A percentile compares a stretch with the other conserved stretches of the same genome.
Evolutionary conservation across 805 yeast species (phyloP).

Genomic region (Kazachstania taianensis): DNA sequence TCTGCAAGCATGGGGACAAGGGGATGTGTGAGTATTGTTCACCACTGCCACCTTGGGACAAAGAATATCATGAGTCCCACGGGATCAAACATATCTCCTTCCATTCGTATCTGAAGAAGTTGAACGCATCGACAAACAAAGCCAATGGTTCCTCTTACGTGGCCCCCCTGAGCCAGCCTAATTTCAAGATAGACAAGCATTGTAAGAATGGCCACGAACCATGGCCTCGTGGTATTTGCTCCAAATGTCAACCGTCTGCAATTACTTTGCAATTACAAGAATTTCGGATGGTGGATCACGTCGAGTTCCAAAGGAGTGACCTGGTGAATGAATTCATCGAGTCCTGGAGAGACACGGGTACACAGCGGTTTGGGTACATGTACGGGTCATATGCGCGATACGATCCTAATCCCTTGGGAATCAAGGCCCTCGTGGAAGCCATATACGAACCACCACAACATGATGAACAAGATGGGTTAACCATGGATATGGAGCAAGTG

Average conservation of each 20-base stretch:
- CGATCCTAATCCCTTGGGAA: conserved; percentile 73
- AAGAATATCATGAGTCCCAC: conserved; percentile 58
- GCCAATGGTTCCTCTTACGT: conserved; percentile 57
- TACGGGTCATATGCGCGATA: conserved; percentile 74
- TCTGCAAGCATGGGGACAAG: conserved; percentile 81
- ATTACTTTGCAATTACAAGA: conserved; percentile 83
- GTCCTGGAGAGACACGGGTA: conserved; percentile 81
- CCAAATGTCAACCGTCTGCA: conserved; percentile 94
- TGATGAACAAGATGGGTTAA: conserved; percentile 78
- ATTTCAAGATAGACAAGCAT: conserved; percentile 47
- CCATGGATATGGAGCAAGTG: conserved; percentile 41
- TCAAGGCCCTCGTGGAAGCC: conserved; percentile 88
- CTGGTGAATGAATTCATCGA: conserved; percentile 79
- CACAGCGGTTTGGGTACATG: conserved; percentile 77
- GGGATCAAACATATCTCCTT: conserved; percentile 82
- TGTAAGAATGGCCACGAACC: conserved; percentile 82
- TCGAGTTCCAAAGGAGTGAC: conserved; percentile 70
- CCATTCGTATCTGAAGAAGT: conserved; percentile 68
- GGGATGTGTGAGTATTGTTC: conserved; percentile 99
- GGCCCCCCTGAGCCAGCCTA: conserved; percentile 66
- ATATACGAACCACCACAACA: conserved; percentile 89
- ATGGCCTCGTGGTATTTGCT: conserved; percentile 92
- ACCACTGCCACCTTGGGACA: conserved; percentile 93
- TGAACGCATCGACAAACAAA: conserved; percentile 59
- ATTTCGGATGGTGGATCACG: conserved; percentile 95